phyloP scores from a whole-genome alignment of 495 filamentous ascomycete genomes.

The Daldinia bambusicola region DNA sequence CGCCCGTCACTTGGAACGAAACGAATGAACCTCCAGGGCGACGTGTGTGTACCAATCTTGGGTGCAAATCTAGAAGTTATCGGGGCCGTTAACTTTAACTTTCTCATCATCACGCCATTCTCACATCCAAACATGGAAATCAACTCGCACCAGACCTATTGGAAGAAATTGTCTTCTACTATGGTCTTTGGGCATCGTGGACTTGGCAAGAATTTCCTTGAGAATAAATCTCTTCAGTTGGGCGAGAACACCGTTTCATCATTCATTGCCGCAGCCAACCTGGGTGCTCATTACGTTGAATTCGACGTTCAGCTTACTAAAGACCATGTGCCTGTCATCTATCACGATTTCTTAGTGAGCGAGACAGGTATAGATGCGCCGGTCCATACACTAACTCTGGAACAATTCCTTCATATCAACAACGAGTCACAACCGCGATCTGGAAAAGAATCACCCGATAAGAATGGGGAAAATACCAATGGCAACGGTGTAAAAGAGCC shows the following conservation, averaged over 20 bases:
- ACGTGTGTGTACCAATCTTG: conserved; percentile 90
- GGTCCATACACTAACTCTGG: conserved; percentile 91
- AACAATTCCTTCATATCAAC: conserved; percentile 92
- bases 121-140: conserved; percentile 92
- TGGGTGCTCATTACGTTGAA: conserved; percentile 92
- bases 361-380: conserved; percentile 98
- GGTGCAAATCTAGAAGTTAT: conserved; percentile 87
- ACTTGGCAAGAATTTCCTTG: conserved; percentile 87
- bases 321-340: conserved; percentile 98
- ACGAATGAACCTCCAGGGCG: conserved; percentile 89
- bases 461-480: conserved; percentile 45
- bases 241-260: conserved; percentile 96
- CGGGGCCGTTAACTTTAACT: conserved; percentile 95
- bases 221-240: conserved; percentile 85
- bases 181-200: conserved; percentile 97
- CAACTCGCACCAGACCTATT: conserved; percentile 90
- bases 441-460: conserved; percentile 35
- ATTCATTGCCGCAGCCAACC: conserved; percentile 93
- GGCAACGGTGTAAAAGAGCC: conserved; percentile 50
- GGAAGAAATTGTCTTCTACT: conserved; percentile 75
- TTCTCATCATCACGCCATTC: conserved; percentile 94
- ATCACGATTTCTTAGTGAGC: conserved; percentile 98
- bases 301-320: conserved; percentile 98
- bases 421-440: conserved; percentile 53
- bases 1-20: conserved; percentile 79